Evolutionary conservation across 1,284 basidiomycete species (phyloP), one percentile per base, ranked within the genome.

Genomic region (Boletus smithii): DNA sequence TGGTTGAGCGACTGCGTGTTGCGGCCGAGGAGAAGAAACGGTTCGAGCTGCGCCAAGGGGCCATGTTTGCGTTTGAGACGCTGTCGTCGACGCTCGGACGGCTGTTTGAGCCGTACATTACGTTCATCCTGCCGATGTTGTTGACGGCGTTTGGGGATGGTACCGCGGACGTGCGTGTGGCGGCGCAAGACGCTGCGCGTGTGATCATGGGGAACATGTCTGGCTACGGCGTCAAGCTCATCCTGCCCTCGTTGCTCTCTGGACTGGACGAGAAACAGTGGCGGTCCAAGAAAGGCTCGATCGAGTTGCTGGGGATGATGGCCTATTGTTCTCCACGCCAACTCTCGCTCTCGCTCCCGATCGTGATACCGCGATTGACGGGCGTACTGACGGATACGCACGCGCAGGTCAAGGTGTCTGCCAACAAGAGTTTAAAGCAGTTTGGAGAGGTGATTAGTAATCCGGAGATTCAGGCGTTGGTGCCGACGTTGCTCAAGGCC

Each of bases 231-330:
- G 88, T 99, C 66, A 99, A 99, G 72, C 80, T 94, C 44, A 94
- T 99, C 53, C 73, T 99, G 6, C 97, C 97, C 0, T 88, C 89
- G 2, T 70, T 99, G 8, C 77, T 99, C 5, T 86, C 85, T 29
- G 95, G 94, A 29, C 74, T 99, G 39, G 95, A 98, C 57, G 97
- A 99, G 68, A 98, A 97, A 67, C 97, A 99, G 67, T 99, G 97
- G 97, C 80, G 95, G 23, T 93, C 95, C 2, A 99, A 99, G 75
- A 98, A 98, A 73, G 97, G 80, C 1, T 95, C 94, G 3, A 97
- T 99, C 55, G 97, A 99, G 67, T 72, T 99, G n/a, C 75, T 99
- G 46, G 97, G 97, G 30, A 90, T 95, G 74, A 99, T 99, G 95
- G 97, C 97, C 0, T 99, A 95, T 69, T 97, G 95, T 69, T 94